These are phyloP conservation scores for Crataegus laevigata DNA, from an alignment of 306 rosid species.

Conservation along the genomic window DNA sequence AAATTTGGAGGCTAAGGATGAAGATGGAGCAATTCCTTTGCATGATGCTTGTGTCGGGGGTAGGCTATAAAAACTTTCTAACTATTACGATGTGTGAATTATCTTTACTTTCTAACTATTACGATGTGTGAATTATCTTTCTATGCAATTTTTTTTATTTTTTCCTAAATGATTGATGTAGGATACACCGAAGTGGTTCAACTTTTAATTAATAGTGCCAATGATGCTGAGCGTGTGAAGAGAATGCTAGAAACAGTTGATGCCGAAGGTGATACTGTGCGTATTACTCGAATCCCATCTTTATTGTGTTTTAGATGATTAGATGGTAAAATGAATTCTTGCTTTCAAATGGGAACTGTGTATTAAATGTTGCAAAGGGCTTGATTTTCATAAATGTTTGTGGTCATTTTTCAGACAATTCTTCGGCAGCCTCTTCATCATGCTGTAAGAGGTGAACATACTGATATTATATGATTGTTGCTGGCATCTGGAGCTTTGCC, in stretches of 20 bases:
- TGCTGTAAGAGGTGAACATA: conserved; percentile 92
- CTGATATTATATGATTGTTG: conserved; percentile 47
- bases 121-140: background rate
- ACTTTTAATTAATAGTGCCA: conserved; percentile 53
- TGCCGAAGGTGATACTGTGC: conserved; percentile 89
- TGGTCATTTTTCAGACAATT: conserved; percentile 2
- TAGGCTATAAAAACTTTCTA: conserved; percentile 10
- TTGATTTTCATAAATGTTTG: background rate
- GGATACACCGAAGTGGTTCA: conserved; percentile 69
- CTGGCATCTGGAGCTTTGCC: conserved; percentile 63
- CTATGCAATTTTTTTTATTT: background rate
- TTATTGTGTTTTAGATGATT: background rate
- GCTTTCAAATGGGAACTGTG: background rate
- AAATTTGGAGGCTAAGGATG: conserved; percentile 59
- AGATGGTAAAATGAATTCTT: background rate
- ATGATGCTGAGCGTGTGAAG: conserved; percentile 34
- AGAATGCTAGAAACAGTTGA: conserved; percentile 82
- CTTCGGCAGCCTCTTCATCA: conserved; percentile 86
- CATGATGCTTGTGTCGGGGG: conserved; percentile 99
- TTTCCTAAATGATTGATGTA: conserved; percentile 16
- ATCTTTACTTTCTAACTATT: background rate
- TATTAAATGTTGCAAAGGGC: background rate
- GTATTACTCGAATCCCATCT: conserved; percentile 13
- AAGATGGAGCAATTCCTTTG: conserved; percentile 84
- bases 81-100: background rate